phyloP scores from a whole-genome alignment of 768 basidiomycete species.

The Mycena crocata region DNA sequence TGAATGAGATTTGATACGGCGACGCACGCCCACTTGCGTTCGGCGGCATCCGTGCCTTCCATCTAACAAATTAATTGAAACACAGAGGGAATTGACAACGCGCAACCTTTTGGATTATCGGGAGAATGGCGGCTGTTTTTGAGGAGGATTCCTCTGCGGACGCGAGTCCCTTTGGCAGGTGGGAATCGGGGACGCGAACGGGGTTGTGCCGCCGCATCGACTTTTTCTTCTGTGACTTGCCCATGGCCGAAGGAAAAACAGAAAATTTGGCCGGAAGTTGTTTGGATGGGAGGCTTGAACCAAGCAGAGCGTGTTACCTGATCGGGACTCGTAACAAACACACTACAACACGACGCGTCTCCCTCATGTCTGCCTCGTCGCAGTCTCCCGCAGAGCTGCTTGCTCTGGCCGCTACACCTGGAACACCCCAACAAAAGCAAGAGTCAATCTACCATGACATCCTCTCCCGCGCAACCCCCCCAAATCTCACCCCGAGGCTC shows the following conservation, averaged over 20 bases:
- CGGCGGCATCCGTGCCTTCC: slow-evolving; percentile 78
- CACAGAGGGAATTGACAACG: not conserved
- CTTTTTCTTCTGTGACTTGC: slow-evolving; percentile 92
- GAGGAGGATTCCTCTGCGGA: slow-evolving; percentile 78
- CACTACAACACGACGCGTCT: too few relatives aligned
- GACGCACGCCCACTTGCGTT: slow-evolving; percentile 96
- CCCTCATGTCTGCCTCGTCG: slow-evolving; percentile 37
- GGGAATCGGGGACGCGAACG: slow-evolving; percentile 92
- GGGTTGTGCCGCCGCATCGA: slow-evolving; percentile 91
- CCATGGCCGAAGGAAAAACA: slow-evolving; percentile 69
- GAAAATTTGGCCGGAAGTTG: too few relatives aligned
- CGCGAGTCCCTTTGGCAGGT: slow-evolving; percentile 85
- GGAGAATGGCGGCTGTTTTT: slow-evolving; percentile 83
- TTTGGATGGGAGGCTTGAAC: too few relatives aligned
- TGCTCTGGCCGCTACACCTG: slow-evolving; percentile 63
- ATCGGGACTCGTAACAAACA: too few relatives aligned
- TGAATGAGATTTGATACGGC: slow-evolving; percentile 96
- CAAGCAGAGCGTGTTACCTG: too few relatives aligned
- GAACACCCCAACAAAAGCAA: slow-evolving; percentile 67
- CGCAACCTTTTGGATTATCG: slow-evolving; percentile 89
- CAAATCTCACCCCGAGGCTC: slow-evolving; percentile 49
- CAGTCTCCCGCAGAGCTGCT: slow-evolving; percentile 58
- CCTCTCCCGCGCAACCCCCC: slow-evolving; percentile 53
- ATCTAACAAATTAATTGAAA: slow-evolving; percentile 58
- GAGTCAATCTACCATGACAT: slow-evolving; percentile 83